Evolutionary conservation across 2,329 filamentous ascomycete genomes (phyloP).

Genomic region (Cylindrodendrum hubeiense): DNA sequence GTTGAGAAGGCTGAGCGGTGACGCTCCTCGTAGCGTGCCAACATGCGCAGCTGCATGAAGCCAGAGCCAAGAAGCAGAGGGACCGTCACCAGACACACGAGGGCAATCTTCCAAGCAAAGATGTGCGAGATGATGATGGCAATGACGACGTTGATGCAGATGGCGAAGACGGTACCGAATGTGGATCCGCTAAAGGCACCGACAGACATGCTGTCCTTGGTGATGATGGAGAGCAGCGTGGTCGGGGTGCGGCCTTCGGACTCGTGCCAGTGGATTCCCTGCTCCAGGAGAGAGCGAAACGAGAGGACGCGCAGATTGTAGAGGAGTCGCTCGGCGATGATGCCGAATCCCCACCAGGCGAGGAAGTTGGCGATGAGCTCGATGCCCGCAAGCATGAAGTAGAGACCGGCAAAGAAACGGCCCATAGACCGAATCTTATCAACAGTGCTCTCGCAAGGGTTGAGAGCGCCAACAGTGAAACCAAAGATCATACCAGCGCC

Average conservation of each 20-base stretch:
- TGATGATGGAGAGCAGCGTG: constrained; percentile 75
- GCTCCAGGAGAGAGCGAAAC: constrained; percentile 72
- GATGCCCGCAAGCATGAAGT: constrained; percentile 63
- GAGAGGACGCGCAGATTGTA: constrained; percentile 72
- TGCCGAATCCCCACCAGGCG: constrained; percentile 63
- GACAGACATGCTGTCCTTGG: constrained; percentile 74
- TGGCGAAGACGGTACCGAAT: constrained; percentile 75
- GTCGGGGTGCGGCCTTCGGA: constrained; percentile 70
- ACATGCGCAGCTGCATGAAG: constrained; percentile 73
- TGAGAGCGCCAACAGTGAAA: constrained; percentile 56
- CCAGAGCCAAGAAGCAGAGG: constrained; percentile 77
- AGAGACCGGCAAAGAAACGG: constrained; percentile 66
- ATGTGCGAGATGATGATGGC: constrained; percentile 77
- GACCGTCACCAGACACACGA: constrained; percentile 77
- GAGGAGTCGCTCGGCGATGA: constrained; percentile 71
- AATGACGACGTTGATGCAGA: constrained; percentile 74
- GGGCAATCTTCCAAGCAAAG: constrained; percentile 80
- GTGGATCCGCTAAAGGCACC: constrained; percentile 77
- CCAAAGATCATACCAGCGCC: constrained; percentile 66
- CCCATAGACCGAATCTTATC: constrained; percentile 51
- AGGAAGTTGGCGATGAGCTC: constrained; percentile 66
- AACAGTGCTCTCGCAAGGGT: constrained; percentile 56
- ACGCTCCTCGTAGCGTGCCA: constrained; percentile 71
- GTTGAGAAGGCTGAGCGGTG: constrained; percentile 72
- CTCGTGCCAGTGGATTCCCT: constrained; percentile 78